These are phyloP conservation scores for Neltuma alba DNA, from an alignment of 306 rosid genomes.

Conservation along the genomic window DNA sequence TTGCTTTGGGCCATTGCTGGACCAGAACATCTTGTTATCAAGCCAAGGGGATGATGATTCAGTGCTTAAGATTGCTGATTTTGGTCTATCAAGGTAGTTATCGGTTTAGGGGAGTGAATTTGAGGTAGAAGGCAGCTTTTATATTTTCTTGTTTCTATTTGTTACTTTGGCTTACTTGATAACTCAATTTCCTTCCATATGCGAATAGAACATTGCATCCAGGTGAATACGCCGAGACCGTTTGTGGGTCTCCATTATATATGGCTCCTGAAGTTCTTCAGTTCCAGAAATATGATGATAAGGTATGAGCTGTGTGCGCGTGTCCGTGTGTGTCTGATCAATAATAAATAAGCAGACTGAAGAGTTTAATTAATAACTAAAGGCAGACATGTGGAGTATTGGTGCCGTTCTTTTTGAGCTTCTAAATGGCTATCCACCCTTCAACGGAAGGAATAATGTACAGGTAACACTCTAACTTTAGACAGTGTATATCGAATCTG, in stretches of 20 bases:
- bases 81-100: conserved; percentile 71
- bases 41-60: conserved; percentile 40
- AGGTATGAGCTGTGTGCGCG: conserved; percentile 35
- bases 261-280: conserved; percentile 80
- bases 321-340: not conserved
- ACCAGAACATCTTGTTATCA: conserved; percentile 63
- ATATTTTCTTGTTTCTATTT: not conserved
- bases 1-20: conserved; percentile 35
- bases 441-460: conserved; percentile 59
- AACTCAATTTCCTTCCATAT: not conserved
- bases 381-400: conserved; percentile 80
- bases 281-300: conserved; percentile 58
- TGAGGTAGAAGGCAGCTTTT: not conserved
- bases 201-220: conserved; percentile 41
- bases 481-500: not conserved
- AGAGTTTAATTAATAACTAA: conserved; percentile 17
- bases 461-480: conserved; percentile 47
- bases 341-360: conserved; percentile 6
- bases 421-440: conserved; percentile 72
- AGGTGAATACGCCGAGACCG: conserved; percentile 58
- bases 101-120: conserved; percentile 1
- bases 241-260: conserved; percentile 65
- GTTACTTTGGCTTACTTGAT: conserved; percentile 7
- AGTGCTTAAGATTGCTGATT: conserved; percentile 64
- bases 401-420: conserved; percentile 76